phyloP scores from a whole-genome alignment of 495 filamentous ascomycete species.

The Aspergillus sclerotiicarbonarius region DNA sequence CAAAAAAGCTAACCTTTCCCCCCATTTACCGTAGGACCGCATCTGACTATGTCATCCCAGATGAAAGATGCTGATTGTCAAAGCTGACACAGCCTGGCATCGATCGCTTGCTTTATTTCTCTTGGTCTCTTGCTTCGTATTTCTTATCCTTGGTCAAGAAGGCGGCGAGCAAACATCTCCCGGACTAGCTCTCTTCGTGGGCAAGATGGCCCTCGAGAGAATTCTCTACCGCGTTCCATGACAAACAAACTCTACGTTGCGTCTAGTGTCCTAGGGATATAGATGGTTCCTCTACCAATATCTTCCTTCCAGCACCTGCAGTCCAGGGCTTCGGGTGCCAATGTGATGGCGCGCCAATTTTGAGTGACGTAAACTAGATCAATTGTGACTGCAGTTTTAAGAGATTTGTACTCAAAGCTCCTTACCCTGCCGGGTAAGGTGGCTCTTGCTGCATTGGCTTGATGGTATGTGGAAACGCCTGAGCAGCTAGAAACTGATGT shows the following conservation, averaged over 20 bases:
- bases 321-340: neutral
- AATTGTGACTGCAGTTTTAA: neutral
- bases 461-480: neutral
- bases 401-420: neutral
- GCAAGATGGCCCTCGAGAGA: neutral
- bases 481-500: neutral
- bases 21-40: neutral
- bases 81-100: neutral
- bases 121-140: neutral
- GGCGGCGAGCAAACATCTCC: neutral
- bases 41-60: neutral
- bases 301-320: neutral
- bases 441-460: neutral
- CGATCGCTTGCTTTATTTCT: neutral
- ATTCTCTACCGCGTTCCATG: neutral
- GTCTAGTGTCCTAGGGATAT: neutral
- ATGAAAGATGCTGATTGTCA: neutral
- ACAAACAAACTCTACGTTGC: neutral
- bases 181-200: neutral
- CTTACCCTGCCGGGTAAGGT: neutral
- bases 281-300: neutral
- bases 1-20: neutral
- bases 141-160: neutral
- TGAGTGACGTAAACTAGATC: neutral
- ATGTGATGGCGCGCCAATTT: neutral